These are phyloP conservation scores for Xanthoconium stramineum DNA, from an alignment of 768 basidiomycete genomes.

Conservation along the genomic window DNA sequence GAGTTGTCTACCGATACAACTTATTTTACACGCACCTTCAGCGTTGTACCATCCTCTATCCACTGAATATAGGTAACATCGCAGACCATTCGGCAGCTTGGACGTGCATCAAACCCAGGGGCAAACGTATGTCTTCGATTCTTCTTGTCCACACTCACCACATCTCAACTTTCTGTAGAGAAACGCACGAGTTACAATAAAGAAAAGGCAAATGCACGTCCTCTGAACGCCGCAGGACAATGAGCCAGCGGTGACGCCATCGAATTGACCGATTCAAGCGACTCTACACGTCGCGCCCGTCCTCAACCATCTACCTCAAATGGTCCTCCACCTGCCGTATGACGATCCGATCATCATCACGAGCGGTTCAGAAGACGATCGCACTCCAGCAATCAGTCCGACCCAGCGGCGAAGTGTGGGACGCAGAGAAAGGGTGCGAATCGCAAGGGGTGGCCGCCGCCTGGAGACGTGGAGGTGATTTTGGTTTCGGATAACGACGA, in stretches of 20 bases:
- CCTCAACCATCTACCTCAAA: background rate
- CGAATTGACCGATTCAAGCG: slow-evolving; percentile 27
- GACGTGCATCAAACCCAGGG: slow-evolving; percentile 15
- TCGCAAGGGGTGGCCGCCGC: slow-evolving; percentile 2
- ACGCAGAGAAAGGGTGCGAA: background rate
- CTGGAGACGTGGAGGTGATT: slow-evolving; percentile 25
- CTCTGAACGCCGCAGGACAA: slow-evolving; percentile 10
- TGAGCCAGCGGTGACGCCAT: slow-evolving; percentile 2
- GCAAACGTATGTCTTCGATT: slow-evolving; percentile 11
- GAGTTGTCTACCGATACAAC: too few relatives aligned
- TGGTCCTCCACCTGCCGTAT: background rate
- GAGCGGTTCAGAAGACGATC: slow-evolving; percentile 23
- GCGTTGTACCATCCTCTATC: background rate
- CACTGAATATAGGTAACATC: too few relatives aligned
- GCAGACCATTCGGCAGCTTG: slow-evolving; percentile 9
- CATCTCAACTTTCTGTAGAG: slow-evolving; percentile 2
- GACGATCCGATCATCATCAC: slow-evolving; percentile 24
- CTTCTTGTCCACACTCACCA: background rate
- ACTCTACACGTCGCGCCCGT: slow-evolving; percentile 2
- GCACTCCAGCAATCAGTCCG: background rate
- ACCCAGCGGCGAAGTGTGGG: slow-evolving; percentile 1
- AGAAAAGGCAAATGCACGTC: slow-evolving; percentile 7
- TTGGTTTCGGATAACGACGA: slow-evolving; percentile 29
- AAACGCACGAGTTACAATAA: slow-evolving; percentile 7
- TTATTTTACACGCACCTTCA: too few relatives aligned